phyloP scores from a whole-genome alignment of 352 stramenopile species.

The Phytophthora idaei region DNA sequence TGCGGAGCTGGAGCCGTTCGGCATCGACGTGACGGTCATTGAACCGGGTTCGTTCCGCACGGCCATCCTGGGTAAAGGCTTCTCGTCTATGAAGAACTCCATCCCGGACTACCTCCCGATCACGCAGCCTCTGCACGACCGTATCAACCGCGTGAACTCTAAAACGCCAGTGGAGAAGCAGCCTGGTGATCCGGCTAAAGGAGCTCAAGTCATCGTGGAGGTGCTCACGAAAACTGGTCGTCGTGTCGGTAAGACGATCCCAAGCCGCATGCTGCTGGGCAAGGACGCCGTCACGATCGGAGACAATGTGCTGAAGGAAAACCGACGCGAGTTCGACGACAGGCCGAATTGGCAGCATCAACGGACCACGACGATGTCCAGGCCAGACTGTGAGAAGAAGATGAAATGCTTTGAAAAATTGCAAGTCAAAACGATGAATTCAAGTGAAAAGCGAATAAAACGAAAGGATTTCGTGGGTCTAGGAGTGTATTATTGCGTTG shows the following conservation, averaged over 20 bases:
- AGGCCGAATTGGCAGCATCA: slow-evolving; percentile 29
- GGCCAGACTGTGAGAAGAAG: slow-evolving; percentile 25
- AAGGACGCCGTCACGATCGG: slow-evolving; percentile 41
- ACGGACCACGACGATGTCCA: slow-evolving; percentile 33
- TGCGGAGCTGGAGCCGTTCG: slow-evolving; percentile 39
- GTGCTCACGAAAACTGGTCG: slow-evolving; percentile 45
- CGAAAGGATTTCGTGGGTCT: slow-evolving; percentile 16
- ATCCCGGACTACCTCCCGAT: slow-evolving; percentile 42
- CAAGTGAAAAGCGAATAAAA: slow-evolving; percentile 16
- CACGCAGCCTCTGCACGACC: slow-evolving; percentile 27
- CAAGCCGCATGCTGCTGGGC: slow-evolving; percentile 40
- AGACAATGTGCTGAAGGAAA: slow-evolving; percentile 21
- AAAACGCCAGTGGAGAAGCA: slow-evolving; percentile 16
- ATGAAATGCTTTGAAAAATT: slow-evolving; percentile 1
- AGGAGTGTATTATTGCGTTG: neutral
- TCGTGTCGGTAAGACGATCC: slow-evolving; percentile 37
- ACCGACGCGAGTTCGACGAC: slow-evolving; percentile 31
- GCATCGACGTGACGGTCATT: slow-evolving; percentile 52
- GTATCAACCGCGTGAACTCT: slow-evolving; percentile 26
- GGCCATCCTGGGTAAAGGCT: slow-evolving; percentile 41
- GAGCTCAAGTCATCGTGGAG: slow-evolving; percentile 40
- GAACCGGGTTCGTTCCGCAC: slow-evolving; percentile 56
- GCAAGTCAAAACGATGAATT: neutral
- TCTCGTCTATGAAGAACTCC: slow-evolving; percentile 33
- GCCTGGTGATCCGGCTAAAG: slow-evolving; percentile 42